A percentile compares a stretch with the other conserved stretches of the same genome.
These are phyloP conservation scores for Rhizopogon hawkerae DNA, from an alignment of 1,284 basidiomycete genomes.

Conservation along the genomic window DNA sequence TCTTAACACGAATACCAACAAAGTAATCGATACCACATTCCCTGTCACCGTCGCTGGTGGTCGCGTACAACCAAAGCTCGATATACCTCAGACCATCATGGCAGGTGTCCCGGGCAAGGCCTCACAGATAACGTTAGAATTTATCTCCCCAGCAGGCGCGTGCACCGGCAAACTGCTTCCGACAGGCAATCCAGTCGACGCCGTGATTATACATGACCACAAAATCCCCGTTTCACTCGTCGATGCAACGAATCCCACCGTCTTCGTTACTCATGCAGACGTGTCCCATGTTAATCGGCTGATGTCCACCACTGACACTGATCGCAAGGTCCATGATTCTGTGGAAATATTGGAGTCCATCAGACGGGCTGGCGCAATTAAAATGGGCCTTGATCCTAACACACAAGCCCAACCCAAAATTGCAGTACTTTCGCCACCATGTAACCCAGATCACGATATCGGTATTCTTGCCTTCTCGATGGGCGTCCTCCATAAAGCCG, in stretches of 20 bases:
- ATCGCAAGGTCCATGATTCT: slow-evolving; percentile 23
- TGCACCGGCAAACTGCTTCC: slow-evolving; percentile 65
- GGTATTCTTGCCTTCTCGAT: slow-evolving; percentile 61
- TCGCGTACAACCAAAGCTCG: slow-evolving; percentile 34
- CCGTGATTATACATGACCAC: slow-evolving; percentile 28
- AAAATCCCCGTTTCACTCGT: slow-evolving; percentile 45
- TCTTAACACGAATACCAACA: slow-evolving; percentile 63
- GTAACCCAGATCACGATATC: slow-evolving; percentile 38
- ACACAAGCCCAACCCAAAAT: slow-evolving; percentile 67
- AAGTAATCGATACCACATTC: slow-evolving; percentile 59
- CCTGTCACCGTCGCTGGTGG: slow-evolving; percentile 31
- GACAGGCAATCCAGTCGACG: slow-evolving; percentile 43
- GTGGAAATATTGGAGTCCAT: slow-evolving; percentile 42
- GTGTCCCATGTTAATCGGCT: slow-evolving; percentile 31
- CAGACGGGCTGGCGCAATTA: slow-evolving; percentile 45
- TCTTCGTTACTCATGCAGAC: slow-evolving; percentile 45
- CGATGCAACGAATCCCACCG: slow-evolving; percentile 68
- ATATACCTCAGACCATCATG: slow-evolving; percentile 42
- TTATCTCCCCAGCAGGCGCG: slow-evolving; percentile 57
- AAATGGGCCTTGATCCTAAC: slow-evolving; percentile 57
- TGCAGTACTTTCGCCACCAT: slow-evolving; percentile 40
- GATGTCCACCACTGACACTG: slow-evolving; percentile 17
- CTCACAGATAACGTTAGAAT: slow-evolving; percentile 59
- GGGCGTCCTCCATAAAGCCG: slow-evolving; percentile 63
- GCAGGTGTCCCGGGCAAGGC: slow-evolving; percentile 62